Percentiles rank a stretch among this genome's conserved stretches.
Conservation (phyloP, 768 basidiomycete genomes). For the Russula dissimulans region DNA sequence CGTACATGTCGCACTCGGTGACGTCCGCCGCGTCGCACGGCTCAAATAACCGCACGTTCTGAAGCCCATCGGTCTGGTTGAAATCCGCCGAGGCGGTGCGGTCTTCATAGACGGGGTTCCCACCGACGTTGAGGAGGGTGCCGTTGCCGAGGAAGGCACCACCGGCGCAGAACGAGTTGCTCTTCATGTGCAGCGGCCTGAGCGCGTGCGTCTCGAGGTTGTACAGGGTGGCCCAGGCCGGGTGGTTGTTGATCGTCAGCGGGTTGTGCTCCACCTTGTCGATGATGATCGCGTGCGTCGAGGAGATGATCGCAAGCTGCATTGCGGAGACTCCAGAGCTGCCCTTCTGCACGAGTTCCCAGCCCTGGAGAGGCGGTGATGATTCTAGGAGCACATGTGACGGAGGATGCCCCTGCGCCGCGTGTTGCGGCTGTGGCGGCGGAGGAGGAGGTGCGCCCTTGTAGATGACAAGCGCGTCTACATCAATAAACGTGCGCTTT, state of each 20-base stretch:
- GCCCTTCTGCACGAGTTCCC: constrained; percentile 57
- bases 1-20: constrained; percentile 50
- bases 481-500: constrained; percentile 34
- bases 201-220: constrained; percentile 55
- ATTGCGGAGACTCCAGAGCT: constrained; percentile 71
- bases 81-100: constrained; percentile 63
- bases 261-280: constrained; percentile 88
- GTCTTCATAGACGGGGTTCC: constrained; percentile 64
- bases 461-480: constrained; percentile 65
- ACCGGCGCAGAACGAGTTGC: constrained; percentile 84
- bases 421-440: too few relatives aligned
- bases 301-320: constrained; percentile 63
- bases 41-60: constrained; percentile 61
- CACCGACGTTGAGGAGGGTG: constrained; percentile 69
- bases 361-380: constrained; percentile 23
- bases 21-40: constrained; percentile 48
- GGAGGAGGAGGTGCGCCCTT: constrained; percentile 24
- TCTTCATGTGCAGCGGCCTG: constrained; percentile 53
- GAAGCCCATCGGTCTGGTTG: constrained; percentile 65
- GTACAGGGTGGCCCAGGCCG: constrained; percentile 74
- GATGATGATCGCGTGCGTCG: constrained; percentile 59
- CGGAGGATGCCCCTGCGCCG: not conserved
- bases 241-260: constrained; percentile 52
- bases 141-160: constrained; percentile 73
- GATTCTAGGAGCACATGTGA: constrained; percentile 19